These are phyloP conservation scores for Primulina tabacum DNA, from an alignment of 257 asterid genomes.

Conservation along the genomic window DNA sequence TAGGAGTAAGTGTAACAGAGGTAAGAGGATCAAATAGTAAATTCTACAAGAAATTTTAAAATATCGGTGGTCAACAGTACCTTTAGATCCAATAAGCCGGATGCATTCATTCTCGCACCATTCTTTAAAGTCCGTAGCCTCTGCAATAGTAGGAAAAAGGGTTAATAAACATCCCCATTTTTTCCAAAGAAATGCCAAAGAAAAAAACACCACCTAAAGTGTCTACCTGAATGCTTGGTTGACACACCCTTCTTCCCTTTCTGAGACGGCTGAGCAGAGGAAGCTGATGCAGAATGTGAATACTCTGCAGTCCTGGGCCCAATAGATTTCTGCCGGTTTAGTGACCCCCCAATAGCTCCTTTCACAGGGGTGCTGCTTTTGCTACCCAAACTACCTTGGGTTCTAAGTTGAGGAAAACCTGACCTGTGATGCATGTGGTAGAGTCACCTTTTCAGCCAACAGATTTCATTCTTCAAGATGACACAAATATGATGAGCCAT, in stretches of 20 bases:
- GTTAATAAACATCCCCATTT: background rate
- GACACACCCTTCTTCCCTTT: conserved; percentile 61
- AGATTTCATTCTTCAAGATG: conserved; percentile 15
- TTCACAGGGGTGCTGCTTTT: conserved; percentile 49
- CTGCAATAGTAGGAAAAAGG: conserved; percentile 40
- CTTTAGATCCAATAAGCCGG: conserved; percentile 82
- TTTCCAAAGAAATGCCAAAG: background rate
- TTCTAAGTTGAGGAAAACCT: conserved; percentile 70
- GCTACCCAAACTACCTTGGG: conserved; percentile 61
- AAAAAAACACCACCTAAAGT: background rate
- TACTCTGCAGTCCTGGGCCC: conserved; percentile 47
- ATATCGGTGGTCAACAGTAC: conserved; percentile 32
- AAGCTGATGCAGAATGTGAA: conserved; percentile 42
- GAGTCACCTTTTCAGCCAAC: conserved; percentile 4
- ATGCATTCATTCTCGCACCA: conserved; percentile 96
- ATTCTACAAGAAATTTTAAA: background rate
- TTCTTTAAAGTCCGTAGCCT: conserved; percentile 81
- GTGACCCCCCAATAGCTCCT: conserved; percentile 51
- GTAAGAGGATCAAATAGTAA: background rate
- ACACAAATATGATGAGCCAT: background rate
- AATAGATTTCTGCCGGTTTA: conserved; percentile 55
- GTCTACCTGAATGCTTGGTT: conserved; percentile 65
- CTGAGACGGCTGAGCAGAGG: conserved; percentile 41
- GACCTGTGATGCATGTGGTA: conserved; percentile 46
- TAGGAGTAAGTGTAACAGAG: background rate